Evolutionary conservation across 1,284 basidiomycete genomes (phyloP).

Genomic region (Fomitopsis betulina): DNA sequence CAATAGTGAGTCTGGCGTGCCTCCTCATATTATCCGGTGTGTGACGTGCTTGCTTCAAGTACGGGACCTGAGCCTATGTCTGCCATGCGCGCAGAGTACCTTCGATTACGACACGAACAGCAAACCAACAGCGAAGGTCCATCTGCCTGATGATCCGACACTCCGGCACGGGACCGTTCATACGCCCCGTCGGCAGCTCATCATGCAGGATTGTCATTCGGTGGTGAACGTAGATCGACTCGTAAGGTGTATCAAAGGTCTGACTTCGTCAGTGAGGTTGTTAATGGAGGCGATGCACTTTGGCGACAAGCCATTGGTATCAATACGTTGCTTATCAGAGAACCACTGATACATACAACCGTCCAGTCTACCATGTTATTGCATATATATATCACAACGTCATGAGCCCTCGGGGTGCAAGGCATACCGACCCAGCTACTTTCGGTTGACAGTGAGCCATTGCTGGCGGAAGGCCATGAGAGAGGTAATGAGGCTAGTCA

Average conservation of each 20-base stretch:
- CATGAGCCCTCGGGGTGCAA: not conserved
- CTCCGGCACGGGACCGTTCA: not conserved
- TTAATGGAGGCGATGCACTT: not conserved
- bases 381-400: not conserved
- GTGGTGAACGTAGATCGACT: not conserved
- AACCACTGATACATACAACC: not conserved
- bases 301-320: not conserved
- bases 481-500: slow-evolving; percentile 53
- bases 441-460: slow-evolving; percentile 40
- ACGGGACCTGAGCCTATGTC: slow-evolving; percentile 74
- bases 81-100: slow-evolving; percentile 63
- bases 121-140: slow-evolving; percentile 8
- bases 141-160: slow-evolving; percentile 9
- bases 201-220: not conserved
- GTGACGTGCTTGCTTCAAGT: slow-evolving; percentile 30
- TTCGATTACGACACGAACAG: slow-evolving; percentile 53
- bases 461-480: slow-evolving; percentile 50
- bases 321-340: not conserved
- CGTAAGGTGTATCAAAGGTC: not conserved
- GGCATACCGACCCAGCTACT: not conserved
- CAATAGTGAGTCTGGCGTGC: slow-evolving; percentile 59
- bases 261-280: not conserved
- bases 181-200: not conserved
- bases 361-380: not conserved
- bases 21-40: not conserved